phyloP scores from a whole-genome alignment of 1,284 basidiomycete genomes.

The Salmacisia buchloeana region DNA sequence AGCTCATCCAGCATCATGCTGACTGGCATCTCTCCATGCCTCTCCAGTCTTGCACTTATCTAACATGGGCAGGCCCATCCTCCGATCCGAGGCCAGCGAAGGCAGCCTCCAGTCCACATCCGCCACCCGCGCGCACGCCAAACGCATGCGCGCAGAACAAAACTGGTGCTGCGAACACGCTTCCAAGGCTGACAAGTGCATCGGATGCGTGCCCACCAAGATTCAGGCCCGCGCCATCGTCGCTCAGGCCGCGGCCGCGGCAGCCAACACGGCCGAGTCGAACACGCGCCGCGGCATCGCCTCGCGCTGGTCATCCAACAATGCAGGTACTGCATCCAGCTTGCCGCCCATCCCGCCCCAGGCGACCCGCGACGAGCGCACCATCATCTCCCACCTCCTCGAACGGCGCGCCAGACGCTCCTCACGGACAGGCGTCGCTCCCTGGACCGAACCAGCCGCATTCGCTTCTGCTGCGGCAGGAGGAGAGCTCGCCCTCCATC shows the following conservation, averaged over 20 bases:
- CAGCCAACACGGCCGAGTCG: no score
- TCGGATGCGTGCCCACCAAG: not conserved
- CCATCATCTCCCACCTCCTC: not conserved
- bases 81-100: not conserved
- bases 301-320: not conserved
- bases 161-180: constrained; percentile 10
- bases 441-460: no score
- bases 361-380: not conserved
- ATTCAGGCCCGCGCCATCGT: not conserved
- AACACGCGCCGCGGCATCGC: no score
- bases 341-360: not conserved
- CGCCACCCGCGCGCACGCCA: constrained; percentile 4
- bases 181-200: not conserved
- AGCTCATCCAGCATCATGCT: no score
- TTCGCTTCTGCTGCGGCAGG: no score
- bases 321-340: not conserved
- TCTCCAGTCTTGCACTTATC: no score
- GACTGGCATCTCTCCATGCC: no score
- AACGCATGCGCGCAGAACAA: constrained; percentile 9
- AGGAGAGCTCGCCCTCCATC: no score
- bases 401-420: not conserved
- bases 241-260: no score
- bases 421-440: no score
- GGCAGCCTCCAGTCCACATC: not conserved
- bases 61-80: not conserved